Percentiles rank a stretch among this genome's conserved stretches.
Evolutionary conservation across 805 yeast species (phyloP).

Genomic region (Wickerhamomyces strasburgensis): DNA sequence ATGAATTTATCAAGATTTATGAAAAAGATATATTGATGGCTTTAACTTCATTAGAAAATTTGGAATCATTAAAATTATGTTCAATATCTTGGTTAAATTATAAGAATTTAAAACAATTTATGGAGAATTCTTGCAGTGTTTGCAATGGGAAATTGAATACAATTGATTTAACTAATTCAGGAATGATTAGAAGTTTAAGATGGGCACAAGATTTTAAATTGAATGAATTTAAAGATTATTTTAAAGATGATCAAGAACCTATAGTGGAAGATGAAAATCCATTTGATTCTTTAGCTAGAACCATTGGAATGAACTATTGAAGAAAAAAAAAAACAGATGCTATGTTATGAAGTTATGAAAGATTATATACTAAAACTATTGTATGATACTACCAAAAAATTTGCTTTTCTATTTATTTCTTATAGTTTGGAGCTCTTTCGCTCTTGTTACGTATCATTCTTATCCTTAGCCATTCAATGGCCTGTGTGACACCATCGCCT

Average conservation of each 20-base stretch:
- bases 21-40: conserved; percentile 22
- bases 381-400: no score
- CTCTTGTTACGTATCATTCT: conserved; percentile 49
- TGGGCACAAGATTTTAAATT: conserved; percentile 35
- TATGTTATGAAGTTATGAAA: no score
- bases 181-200: conserved; percentile 41
- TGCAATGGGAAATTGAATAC: conserved; percentile 8
- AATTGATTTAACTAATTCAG: conserved; percentile 42
- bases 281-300: conserved; percentile 10
- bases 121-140: conserved; percentile 17
- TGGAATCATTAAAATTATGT: conserved; percentile 31
- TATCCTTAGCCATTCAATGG: conserved; percentile 82
- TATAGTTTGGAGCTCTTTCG: conserved; percentile 32
- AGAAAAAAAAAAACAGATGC: no score
- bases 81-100: conserved; percentile 46
- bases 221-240: conserved; percentile 15
- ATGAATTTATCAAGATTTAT: conserved; percentile 13
- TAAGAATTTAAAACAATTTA: conserved; percentile 30
- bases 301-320: conserved; percentile 25
- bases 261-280: conserved; percentile 5
- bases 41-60: conserved; percentile 32
- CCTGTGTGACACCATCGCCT: conserved; percentile 75
- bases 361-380: no score
- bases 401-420: neutral
- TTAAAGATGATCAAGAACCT: conserved; percentile 15